Evolutionary conservation across 768 basidiomycete species (phyloP), one percentile per base, ranked within the genome.

Genomic region (Sistotremastrum suecicum): DNA sequence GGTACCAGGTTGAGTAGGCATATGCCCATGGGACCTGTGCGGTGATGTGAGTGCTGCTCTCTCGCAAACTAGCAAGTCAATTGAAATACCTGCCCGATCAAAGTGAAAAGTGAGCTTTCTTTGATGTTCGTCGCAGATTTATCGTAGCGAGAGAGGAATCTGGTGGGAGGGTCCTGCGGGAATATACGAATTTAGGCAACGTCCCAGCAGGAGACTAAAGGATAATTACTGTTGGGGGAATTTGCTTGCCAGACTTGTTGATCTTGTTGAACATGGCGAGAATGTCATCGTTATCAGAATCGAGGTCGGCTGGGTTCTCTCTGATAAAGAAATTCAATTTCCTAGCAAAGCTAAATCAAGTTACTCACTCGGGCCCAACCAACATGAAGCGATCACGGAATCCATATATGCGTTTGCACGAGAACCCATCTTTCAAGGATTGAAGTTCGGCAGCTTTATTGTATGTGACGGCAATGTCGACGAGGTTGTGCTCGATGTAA

Each of bases 101-200:
- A 60, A 37, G 65, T 61, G 46, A 74, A 76, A 7, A 76, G 48
- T 42, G 61, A 54, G 32, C 67, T 72, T 48, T 76, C 73, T 48
- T 74, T 76, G 56, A 76, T 74, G 52, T 76, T 75, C 0, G 74
- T 76, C 7, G 75, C 74, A 44, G 71, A 72, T 51, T 75, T 76
- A 51, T 78, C 75, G 49, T 63, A 76, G 4, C 75, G 68, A 1
- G 72, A 72, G 9, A 76, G 64, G 57, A 75, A 76, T 32, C 71
- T 68, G 10, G 66, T 67, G 4, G 71, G 55, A 4, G 56, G 58
- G 1, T 60, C 63, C 34, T 54, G 51, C 8, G 54, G 60, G 52
- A 28, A 34, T 38, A 12, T 20, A 35, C 34, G 43, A 37, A 41
- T 11, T 10, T 33, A 4, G 11, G 4, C 20, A 20, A 20, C 20